Base-by-base conservation (phyloP, 306 rosid species). In the Cucurbita argyrosperma region DNA sequence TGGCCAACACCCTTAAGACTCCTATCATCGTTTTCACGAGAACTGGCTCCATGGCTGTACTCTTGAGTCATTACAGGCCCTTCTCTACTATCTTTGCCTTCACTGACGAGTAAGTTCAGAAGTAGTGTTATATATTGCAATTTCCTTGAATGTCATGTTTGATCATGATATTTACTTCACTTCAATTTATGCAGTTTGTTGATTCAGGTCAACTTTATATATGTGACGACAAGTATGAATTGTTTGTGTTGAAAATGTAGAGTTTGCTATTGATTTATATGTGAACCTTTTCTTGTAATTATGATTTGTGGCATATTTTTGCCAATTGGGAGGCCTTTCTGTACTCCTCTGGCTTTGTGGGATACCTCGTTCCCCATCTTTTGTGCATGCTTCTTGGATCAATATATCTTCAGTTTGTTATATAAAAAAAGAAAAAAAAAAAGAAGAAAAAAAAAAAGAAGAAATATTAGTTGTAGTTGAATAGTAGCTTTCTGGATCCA, bases 21-120 rank as follows among this genome's bases (percentile, higher is more conserved):
- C 88, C 98, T 60, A 79, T 83, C 76, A 88, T 94, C 30, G 99
- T 94, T 83, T 94, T 94, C 82, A 94, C 99, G 58, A 85, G 90
- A 87, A 90, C 96, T 11, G 96, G 98, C 72, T 94, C 99, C 82
- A 91, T 94, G 97, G 97, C 97, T 71, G 69, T 89, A 71, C 85
- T 89, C 76, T 83, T 94, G 82, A 94, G 99, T 78, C 96, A 94
- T 76, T 94, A 91, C 76, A 84, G 88, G 62, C 97, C 98, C 68
- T 54, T 72, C 85, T 94, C 97, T 53, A 89, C 97, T 68, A 88
- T 89, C 81, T 94, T 94, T 85, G 97, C 98, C 80, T 94, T 94
- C 90, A 94, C 98, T 67, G 91, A 94, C 69, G 89, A 89, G 98
- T 94, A 82, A 90, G 98, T 82, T 55, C 74, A 50, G 53, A 71